Conservation (phyloP, 495 filamentous ascomycete species). For the Parachaetomium inaequale region DNA sequence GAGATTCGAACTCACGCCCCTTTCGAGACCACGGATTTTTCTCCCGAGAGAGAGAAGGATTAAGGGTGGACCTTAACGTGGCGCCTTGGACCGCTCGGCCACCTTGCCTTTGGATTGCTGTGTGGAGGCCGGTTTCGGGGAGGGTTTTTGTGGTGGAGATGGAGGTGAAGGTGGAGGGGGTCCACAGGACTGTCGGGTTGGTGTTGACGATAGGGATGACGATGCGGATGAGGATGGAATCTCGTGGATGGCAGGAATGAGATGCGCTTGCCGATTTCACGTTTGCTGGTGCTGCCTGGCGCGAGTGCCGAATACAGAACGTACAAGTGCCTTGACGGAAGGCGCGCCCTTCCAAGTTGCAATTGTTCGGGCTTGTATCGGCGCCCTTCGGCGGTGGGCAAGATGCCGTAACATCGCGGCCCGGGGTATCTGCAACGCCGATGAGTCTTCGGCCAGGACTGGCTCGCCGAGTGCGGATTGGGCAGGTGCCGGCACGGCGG, state of each 20-base stretch:
- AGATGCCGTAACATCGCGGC: not conserved
- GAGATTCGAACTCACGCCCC: conserved; percentile 21
- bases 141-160: not conserved
- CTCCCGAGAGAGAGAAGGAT: not conserved
- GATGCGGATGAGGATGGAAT: no score
- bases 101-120: conserved; percentile 2
- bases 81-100: conserved; percentile 17
- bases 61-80: conserved; percentile 16
- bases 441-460: conserved; percentile 2
- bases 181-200: not conserved
- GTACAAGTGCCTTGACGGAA: not conserved
- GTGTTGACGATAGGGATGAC: not conserved
- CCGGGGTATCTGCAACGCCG: not conserved
- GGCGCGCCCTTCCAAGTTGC: not conserved
- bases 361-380: no score
- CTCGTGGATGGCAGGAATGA: no score
- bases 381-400: no score
- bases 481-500: not conserved
- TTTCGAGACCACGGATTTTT: conserved; percentile 17
- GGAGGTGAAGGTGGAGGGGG: not conserved
- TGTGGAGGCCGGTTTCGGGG: not conserved
- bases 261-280: no score
- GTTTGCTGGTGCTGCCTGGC: no score
- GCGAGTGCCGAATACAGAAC: no score
- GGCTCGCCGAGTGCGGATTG: not conserved